Evolutionary conservation across 495 filamentous ascomycete genomes (phyloP), one percentile per base, ranked within the genome.

Genomic region (Xylaria acuta): DNA sequence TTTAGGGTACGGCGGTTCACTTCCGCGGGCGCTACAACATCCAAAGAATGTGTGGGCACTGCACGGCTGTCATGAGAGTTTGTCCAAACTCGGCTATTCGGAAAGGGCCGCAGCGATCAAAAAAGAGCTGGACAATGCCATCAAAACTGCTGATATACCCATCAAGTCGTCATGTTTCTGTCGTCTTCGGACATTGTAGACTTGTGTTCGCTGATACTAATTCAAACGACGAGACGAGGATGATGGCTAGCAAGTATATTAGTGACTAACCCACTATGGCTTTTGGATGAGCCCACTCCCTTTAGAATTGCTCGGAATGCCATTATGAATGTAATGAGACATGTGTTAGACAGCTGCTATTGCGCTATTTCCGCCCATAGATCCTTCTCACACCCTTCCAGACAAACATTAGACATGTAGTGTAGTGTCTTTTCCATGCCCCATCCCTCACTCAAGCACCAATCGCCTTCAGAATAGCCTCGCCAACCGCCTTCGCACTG

Each of bases 21-120:
- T 92, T 5, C 87, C 88, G 11, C 81, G 90, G 6, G 85, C 89
- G 0, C 78, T 87, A 60, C 88, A 86, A 56, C 90, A 92, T 76
- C 87, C 86, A 1, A 89, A 88, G 62, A 93, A 93, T 73, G 87
- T 93, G 4, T 93, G 90, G 90, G 84, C 89, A 38, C 82, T 92
- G 59, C 88, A 91, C 74, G 91, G 91, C 0, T 88, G 86, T 65
- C 84, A 91, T 69, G 91, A 93, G 80, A 91, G 91, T 75, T 69
- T 92, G 51, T 72, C 80, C 14, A 87, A 78, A 65, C 71, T 91
- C 51, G 86, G 86, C 0, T 74, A 86, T 2, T 70, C 64, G 5
- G 80, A 75, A 0, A 90, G 91, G 72, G 89, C 89, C 0, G 75
- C 77, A 20, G 79, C 84, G 30, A 69, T 91, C 8, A 77, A 84